These are phyloP conservation scores for Ensete ventricosum DNA, from an alignment of 176 grass and related monocot genomes.

Conservation along the genomic window DNA sequence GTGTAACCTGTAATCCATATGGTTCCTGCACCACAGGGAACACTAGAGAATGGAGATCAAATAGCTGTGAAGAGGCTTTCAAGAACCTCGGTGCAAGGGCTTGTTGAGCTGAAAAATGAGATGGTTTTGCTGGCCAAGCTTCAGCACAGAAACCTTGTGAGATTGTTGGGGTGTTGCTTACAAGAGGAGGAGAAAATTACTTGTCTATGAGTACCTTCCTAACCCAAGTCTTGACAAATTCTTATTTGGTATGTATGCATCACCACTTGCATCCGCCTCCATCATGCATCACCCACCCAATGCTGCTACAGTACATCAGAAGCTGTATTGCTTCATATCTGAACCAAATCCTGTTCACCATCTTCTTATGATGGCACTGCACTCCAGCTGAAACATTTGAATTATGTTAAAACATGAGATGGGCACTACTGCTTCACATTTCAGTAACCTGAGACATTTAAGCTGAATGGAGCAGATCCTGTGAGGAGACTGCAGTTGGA, in stretches of 20 bases:
- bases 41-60: slow-evolving; percentile 50
- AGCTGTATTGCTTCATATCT: not conserved
- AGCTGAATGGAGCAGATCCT: not conserved
- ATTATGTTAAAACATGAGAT: not conserved
- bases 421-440: not conserved
- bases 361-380: not conserved
- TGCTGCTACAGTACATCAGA: not conserved
- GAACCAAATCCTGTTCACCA: not conserved
- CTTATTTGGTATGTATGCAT: slow-evolving; percentile 47
- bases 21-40: slow-evolving; percentile 32
- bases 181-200: slow-evolving; percentile 57
- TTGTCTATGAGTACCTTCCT: slow-evolving; percentile 64
- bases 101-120: slow-evolving; percentile 73
- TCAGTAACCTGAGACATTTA: not conserved
- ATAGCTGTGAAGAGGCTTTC: slow-evolving; percentile 78
- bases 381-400: not conserved
- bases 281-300: not conserved
- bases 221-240: slow-evolving; percentile 70
- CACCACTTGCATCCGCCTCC: not conserved
- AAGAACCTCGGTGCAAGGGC: slow-evolving; percentile 44
- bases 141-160: slow-evolving; percentile 63
- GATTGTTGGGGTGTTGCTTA: slow-evolving; percentile 54
- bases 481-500: not conserved
- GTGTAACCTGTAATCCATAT: not conserved
- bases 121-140: slow-evolving; percentile 51